Conservation (phyloP, 441 rosid genomes). For the Melastoma candidum region DNA sequence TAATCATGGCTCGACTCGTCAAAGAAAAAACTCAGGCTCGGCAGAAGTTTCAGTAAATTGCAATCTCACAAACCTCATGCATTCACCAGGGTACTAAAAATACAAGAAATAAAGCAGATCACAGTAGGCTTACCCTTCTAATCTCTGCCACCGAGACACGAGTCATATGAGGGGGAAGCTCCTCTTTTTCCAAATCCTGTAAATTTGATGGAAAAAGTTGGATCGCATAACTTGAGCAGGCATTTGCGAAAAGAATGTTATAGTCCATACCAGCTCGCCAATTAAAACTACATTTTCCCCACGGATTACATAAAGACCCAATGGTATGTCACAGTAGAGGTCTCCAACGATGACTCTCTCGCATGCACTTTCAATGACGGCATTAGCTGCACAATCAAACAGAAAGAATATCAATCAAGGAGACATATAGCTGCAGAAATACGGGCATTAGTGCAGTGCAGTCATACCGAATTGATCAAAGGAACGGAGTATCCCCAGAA, state of each 20-base stretch:
- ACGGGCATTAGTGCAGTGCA: neutral
- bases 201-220: conserved; percentile 7
- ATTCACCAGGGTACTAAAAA: too few relatives aligned
- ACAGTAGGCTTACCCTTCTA: conserved; percentile 40
- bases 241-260: conserved; percentile 5
- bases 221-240: conserved; percentile 5
- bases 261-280: conserved; percentile 74
- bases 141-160: conserved; percentile 72
- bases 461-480: conserved; percentile 89
- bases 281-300: conserved; percentile 97
- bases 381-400: conserved; percentile 54
- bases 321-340: conserved; percentile 83
- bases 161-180: conserved; percentile 85
- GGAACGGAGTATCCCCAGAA: conserved; percentile 81
- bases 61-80: too few relatives aligned
- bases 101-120: neutral
- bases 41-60: too few relatives aligned
- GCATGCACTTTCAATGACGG: conserved; percentile 90
- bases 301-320: conserved; percentile 90
- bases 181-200: conserved; percentile 82
- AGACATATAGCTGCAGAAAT: conserved; percentile 2
- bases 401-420: conserved; percentile 1
- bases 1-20: too few relatives aligned
- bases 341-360: conserved; percentile 93
- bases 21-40: too few relatives aligned